Percentiles rank a stretch among this genome's conserved stretches.
These are phyloP conservation scores for Oryza coarctata DNA, from an alignment of 176 grass and related monocot genomes.

Conservation along the genomic window DNA sequence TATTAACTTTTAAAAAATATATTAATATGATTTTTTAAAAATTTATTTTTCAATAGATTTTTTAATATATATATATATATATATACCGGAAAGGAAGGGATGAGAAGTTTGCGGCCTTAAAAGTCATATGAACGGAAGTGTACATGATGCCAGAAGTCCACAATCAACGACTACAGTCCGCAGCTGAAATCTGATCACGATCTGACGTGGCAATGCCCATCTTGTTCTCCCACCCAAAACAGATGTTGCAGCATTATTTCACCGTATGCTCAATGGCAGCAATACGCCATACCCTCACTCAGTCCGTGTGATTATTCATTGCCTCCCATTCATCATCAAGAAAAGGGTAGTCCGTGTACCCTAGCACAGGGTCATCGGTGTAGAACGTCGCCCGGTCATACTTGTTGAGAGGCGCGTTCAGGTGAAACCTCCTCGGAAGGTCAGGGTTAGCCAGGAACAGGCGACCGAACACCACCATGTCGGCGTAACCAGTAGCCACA, in stretches of 20 bases:
- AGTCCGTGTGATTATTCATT: not conserved
- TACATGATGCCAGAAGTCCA: not conserved
- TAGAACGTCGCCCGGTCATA: slow-evolving; percentile 58
- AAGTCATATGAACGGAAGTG: no score
- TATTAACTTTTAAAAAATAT: no score
- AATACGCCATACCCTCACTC: no score
- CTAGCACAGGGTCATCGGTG: slow-evolving; percentile 39
- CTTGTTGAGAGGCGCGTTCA: slow-evolving; percentile 42
- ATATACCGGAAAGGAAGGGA: no score
- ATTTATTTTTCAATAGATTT: no score
- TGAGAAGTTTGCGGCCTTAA: no score
- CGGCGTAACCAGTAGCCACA: slow-evolving; percentile 42
- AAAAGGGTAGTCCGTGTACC: slow-evolving; percentile 58
- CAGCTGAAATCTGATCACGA: not conserved
- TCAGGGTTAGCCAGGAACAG: slow-evolving; percentile 67
- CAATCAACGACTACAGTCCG: not conserved
- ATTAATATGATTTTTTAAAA: no score
- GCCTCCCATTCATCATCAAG: slow-evolving; percentile 33
- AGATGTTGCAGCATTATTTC: not conserved
- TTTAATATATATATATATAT: no score
- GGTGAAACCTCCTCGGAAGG: slow-evolving; percentile 43
- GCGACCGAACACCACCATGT: slow-evolving; percentile 53
- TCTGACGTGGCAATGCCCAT: not conserved
- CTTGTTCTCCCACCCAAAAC: not conserved
- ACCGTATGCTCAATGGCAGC: not conserved